Base-by-base conservation (phyloP, 257 asterid species). In the Avicennia marina region DNA sequence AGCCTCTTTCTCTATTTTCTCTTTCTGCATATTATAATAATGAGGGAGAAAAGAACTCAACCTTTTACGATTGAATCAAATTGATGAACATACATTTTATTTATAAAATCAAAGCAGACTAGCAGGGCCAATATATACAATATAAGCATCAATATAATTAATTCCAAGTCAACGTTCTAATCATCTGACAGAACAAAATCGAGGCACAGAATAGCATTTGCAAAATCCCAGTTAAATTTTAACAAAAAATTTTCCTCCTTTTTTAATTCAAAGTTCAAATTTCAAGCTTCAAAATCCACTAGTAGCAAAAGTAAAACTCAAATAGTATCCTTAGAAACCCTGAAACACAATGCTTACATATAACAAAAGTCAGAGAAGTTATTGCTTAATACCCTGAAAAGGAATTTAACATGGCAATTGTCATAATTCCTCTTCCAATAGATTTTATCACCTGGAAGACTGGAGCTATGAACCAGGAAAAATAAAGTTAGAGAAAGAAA, bases 1-100 rank as follows among this genome's bases (percentile, higher is more conserved):
- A 18, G 68, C 74, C 65, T 86, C 91, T 58, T 71, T 78, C 69
- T 74, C 84, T 89, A 81, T 60, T 65, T 45, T 78, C 77, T 86
- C 93, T 64, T 86, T 71, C 93, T 78, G 85, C 73, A 75, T 63
- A 26, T 66, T 27, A 52, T 50, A 43, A 4, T 36, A 36, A 11
- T 7, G 41, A 72, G 42, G 42, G 19, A 53, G 41, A 26, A 66
- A 44, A 18, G 4, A 20, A 12, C 27, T 25, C 51, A 11, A 46
- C 15, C 32, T 9, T 19, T 12, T 31, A 26, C 18, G 39, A 59
- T n/a, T 6, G 51, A 36, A 48, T 22, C 47, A 7, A 38, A 36
- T 20, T 18, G 15, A 27, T 36, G 17, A 32, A 31, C 15, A 32
- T 10, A 11, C 27, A 49, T 49, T 2, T 2, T 15, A 12, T 31